Percentiles rank a stretch among this genome's conserved stretches.
phyloP scores from a whole-genome alignment of 352 stramenopile species.

The Phytophthora melonis region DNA sequence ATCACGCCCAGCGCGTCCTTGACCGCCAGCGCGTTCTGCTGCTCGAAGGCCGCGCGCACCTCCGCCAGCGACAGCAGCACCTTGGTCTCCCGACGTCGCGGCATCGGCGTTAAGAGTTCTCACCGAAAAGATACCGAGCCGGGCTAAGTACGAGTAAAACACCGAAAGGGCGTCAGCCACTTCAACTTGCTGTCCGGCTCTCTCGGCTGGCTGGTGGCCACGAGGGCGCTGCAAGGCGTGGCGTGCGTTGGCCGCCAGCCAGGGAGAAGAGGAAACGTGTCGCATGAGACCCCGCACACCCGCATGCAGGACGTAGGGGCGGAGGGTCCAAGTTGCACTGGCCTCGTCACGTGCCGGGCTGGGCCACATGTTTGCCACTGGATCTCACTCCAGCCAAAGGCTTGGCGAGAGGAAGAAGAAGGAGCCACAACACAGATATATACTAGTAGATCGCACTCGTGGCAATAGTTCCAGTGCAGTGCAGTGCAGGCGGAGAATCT shows the following conservation, averaged over 20 bases:
- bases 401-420: conserved; percentile 8
- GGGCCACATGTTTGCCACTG: conserved; percentile 24
- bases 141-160: conserved; percentile 20
- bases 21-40: conserved; percentile 64
- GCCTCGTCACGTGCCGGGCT: conserved; percentile 18
- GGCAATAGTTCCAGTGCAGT: no score
- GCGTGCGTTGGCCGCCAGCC: neutral
- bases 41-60: conserved; percentile 64
- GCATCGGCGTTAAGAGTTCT: conserved; percentile 33
- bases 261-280: conserved; percentile 33
- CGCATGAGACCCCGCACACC: conserved; percentile 12
- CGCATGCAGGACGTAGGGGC: neutral
- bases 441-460: no score
- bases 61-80: conserved; percentile 50
- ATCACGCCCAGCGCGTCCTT: conserved; percentile 70
- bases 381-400: conserved; percentile 18
- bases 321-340: conserved; percentile 12
- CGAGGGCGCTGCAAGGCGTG: neutral
- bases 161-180: conserved; percentile 34
- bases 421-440: conserved; percentile 23
- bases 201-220: neutral
- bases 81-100: conserved; percentile 41
- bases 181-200: conserved; percentile 38
- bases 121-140: conserved; percentile 19
- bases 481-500: neutral